These are phyloP conservation scores for Odontarrhena argentea DNA, from an alignment of 345 rosid genomes.

Conservation along the genomic window DNA sequence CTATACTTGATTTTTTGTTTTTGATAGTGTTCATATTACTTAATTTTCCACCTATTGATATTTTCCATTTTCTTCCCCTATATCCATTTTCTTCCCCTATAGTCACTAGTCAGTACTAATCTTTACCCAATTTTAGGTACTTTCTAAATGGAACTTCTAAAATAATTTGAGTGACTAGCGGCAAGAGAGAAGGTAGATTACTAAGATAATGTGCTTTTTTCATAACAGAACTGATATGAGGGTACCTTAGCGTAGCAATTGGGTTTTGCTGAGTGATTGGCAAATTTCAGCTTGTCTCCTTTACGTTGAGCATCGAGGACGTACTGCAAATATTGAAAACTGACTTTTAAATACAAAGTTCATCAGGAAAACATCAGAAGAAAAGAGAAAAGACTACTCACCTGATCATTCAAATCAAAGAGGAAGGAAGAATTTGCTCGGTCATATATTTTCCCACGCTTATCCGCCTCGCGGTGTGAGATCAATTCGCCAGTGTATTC, in stretches of 20 bases:
- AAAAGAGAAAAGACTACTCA: slow-evolving; percentile 30
- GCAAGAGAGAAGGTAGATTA: neutral
- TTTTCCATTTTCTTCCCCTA: neutral
- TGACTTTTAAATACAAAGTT: neutral
- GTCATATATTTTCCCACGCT: slow-evolving; percentile 97
- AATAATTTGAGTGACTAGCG: neutral
- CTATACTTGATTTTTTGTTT: slow-evolving; percentile 12
- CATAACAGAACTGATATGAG: neutral
- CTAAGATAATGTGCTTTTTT: neutral
- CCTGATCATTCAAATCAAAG: slow-evolving; percentile 99
- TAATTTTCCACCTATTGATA: slow-evolving; percentile 2
- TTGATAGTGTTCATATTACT: neutral
- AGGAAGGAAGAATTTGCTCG: slow-evolving; percentile 97
- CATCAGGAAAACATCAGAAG: slow-evolving; percentile 11
- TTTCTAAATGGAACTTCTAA: slow-evolving; percentile 6
- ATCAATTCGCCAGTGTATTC: slow-evolving; percentile 97
- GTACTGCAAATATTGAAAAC: slow-evolving; percentile 52
- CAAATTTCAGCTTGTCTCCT: slow-evolving; percentile 98
- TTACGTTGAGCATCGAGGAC: slow-evolving; percentile 96
- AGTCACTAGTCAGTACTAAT: neutral
- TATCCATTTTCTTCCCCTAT: neutral
- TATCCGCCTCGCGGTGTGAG: slow-evolving; percentile 94
- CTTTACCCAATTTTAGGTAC: slow-evolving; percentile 8
- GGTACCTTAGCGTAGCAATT: slow-evolving; percentile 96
- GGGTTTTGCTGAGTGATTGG: slow-evolving; percentile 92